Conservation (phyloP, 148 eudicot species). For the Rhododendron ferrugineum region DNA sequence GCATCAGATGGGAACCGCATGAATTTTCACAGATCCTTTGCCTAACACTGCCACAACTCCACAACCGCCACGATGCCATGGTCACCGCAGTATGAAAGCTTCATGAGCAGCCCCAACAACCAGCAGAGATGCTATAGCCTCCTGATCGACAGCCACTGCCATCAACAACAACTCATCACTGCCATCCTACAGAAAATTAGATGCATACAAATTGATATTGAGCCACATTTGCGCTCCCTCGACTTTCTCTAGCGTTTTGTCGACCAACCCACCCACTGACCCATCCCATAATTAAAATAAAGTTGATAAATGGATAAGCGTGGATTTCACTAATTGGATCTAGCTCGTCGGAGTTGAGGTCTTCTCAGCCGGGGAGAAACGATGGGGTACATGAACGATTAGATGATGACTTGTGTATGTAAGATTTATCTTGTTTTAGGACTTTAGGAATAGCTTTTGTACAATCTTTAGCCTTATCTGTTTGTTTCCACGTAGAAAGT, state of each 20-base stretch:
- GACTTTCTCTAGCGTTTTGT: too few species aligned
- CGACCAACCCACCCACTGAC: too few species aligned
- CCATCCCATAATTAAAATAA: too few species aligned
- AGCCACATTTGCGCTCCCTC: background rate
- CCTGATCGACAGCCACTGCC: background rate
- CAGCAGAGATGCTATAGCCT: background rate
- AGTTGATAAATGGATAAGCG: background rate
- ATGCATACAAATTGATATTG: too few species aligned
- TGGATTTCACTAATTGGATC: background rate
- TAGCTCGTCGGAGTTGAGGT: background rate
- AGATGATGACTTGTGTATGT: background rate
- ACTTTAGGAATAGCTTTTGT: too few species aligned
- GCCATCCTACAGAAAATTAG: background rate
- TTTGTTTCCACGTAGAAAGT: too few species aligned
- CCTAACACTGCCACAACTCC: background rate
- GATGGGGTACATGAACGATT: background rate
- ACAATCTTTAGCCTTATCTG: slow-evolving; percentile 5
- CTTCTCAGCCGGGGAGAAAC: background rate
- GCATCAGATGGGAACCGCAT: background rate
- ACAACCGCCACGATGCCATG: background rate
- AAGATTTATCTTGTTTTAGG: background rate
- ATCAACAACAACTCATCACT: background rate
- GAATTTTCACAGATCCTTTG: background rate
- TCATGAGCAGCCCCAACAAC: background rate
- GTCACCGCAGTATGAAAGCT: background rate